Evolutionary conservation across 2,329 filamentous ascomycete genomes (phyloP).

Genomic region (Colletotrichum coccodes): DNA sequence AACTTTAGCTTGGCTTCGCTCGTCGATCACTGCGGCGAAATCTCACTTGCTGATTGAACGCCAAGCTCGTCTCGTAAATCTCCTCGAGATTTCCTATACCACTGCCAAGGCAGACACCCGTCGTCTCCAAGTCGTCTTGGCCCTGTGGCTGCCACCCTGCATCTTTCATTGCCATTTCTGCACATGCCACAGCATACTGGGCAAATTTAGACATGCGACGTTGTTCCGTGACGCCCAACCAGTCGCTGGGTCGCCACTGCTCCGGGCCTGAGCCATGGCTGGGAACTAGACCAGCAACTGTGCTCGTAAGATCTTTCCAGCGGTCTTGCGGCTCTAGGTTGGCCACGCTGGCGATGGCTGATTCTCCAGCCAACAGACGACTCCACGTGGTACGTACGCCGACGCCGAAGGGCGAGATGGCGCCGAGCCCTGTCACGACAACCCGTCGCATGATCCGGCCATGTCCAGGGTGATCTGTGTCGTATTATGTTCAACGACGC

Average conservation of each 20-base stretch:
- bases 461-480: conserved; percentile 42
- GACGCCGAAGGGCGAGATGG: conserved; percentile 85
- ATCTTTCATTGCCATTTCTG: conserved; percentile 86
- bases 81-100: conserved; percentile 96
- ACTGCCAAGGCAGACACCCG: conserved; percentile 92
- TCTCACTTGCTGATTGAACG: conserved; percentile 77
- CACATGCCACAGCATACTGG: conserved; percentile 89
- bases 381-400: conserved; percentile 83
- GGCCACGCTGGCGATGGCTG: conserved; percentile 81
- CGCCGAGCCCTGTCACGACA: conserved; percentile 85
- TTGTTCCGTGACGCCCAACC: conserved; percentile 63
- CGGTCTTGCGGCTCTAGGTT: conserved; percentile 62
- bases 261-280: conserved; percentile 47
- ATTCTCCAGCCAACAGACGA: conserved; percentile 81
- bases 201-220: conserved; percentile 91
- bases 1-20: conserved; percentile 28
- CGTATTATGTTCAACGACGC: not conserved
- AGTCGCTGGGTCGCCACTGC: conserved; percentile 63
- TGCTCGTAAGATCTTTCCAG: conserved; percentile 83
- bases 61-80: conserved; percentile 84
- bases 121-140: conserved; percentile 75
- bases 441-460: conserved; percentile 73
- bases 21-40: conserved; percentile 27
- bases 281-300: conserved; percentile 86
- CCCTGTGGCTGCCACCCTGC: conserved; percentile 76